Conservation (phyloP, 805 yeast species). For the Saccharomyces jurei region DNA sequence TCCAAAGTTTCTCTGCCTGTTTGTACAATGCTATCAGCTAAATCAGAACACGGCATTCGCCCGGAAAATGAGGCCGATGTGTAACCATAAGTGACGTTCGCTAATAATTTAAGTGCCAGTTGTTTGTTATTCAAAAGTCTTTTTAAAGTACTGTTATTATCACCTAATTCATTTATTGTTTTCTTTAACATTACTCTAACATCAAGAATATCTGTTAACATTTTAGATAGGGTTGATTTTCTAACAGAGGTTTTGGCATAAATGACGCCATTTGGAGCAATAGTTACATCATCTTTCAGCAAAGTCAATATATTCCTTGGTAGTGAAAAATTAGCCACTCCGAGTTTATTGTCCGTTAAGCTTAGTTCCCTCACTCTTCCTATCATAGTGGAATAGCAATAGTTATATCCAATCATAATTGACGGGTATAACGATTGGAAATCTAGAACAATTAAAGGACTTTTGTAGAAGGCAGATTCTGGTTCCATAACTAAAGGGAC, state of each 20-base stretch:
- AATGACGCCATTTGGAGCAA: constrained; percentile 84
- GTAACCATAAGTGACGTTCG: constrained; percentile 95
- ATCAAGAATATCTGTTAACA: constrained; percentile 77
- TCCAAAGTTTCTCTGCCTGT: constrained; percentile 81
- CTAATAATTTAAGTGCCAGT: constrained; percentile 77
- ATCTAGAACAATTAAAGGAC: constrained; percentile 84
- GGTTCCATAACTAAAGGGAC: constrained; percentile 94
- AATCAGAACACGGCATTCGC: constrained; percentile 92
- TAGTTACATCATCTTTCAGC: constrained; percentile 44
- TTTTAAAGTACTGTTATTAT: constrained; percentile 34
- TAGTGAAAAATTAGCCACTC: constrained; percentile 43
- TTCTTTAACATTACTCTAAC: constrained; percentile 71
- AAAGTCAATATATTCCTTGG: constrained; percentile 50
- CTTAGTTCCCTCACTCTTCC: constrained; percentile 55
- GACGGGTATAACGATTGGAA: constrained; percentile 94
- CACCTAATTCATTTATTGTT: constrained; percentile 50
- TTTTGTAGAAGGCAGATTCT: constrained; percentile 69
- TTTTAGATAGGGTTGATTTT: constrained; percentile 66
- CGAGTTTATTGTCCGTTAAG: constrained; percentile 39
- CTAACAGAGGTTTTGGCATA: constrained; percentile 62
- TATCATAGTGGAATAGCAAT: constrained; percentile 68
- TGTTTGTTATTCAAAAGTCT: constrained; percentile 69
- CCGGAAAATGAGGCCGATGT: constrained; percentile 93
- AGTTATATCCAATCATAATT: constrained; percentile 80
- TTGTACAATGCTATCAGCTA: constrained; percentile 90